phyloP scores from a whole-genome alignment of 257 asterid genomes.

The Striga asiatica region DNA sequence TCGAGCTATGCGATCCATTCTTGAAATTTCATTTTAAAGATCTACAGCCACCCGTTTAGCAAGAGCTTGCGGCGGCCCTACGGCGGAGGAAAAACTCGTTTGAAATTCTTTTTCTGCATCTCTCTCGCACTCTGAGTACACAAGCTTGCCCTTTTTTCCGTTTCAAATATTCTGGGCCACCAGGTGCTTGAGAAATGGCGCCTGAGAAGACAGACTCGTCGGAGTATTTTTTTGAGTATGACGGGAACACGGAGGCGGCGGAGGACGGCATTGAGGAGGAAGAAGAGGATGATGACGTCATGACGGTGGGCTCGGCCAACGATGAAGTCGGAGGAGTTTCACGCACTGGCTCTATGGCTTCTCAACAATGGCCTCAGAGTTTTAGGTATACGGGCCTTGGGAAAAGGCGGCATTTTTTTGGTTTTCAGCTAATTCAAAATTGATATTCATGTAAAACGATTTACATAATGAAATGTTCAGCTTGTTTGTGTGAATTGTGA shows the following conservation, averaged over 20 bases:
- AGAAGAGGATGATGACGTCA: slow-evolving; percentile 23
- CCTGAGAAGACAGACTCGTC: slow-evolving; percentile 20
- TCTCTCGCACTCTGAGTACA: background rate
- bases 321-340: slow-evolving; percentile 18
- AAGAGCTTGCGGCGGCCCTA: background rate
- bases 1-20: no score
- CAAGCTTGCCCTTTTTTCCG: background rate
- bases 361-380: slow-evolving; percentile 96
- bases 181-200: slow-evolving; percentile 24
- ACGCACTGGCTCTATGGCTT: slow-evolving; percentile 31
- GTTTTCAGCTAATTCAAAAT: background rate
- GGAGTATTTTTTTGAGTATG: slow-evolving; percentile 37
- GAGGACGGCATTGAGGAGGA: slow-evolving; percentile 23
- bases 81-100: background rate
- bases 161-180: background rate
- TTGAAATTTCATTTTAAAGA: no score
- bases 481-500: background rate
- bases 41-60: background rate
- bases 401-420: background rate
- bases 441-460: background rate
- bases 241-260: slow-evolving; percentile 21
- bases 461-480: background rate
- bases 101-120: background rate
- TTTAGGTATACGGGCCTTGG: slow-evolving; percentile 36
- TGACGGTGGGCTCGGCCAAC: background rate